These are phyloP conservation scores for Populus ilicifolia DNA, from an alignment of 345 rosid species.

Conservation along the genomic window DNA sequence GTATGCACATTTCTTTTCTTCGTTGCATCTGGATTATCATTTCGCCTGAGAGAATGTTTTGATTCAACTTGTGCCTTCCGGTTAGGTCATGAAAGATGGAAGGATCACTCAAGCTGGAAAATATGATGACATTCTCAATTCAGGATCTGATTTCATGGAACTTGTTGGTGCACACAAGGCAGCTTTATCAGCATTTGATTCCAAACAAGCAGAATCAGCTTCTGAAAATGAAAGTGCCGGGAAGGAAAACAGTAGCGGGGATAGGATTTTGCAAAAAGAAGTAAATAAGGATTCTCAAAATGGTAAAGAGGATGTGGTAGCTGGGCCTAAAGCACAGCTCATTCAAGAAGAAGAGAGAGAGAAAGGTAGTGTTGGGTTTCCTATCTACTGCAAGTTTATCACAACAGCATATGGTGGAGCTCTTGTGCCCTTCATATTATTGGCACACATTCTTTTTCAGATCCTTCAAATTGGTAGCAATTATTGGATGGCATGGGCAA, in stretches of 20 bases:
- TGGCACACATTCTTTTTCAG: slow-evolving; percentile 62
- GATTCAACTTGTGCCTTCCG: slow-evolving; percentile 4
- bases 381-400: slow-evolving; percentile 59
- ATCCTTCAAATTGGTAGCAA: slow-evolving; percentile 73
- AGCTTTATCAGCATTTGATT: slow-evolving; percentile 55
- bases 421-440: slow-evolving; percentile 61
- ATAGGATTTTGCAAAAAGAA: slow-evolving; percentile 22
- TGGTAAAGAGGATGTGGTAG: slow-evolving; percentile 36
- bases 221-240: slow-evolving; percentile 14
- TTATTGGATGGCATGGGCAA: slow-evolving; percentile 90
- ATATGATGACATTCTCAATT: slow-evolving; percentile 55
- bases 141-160: slow-evolving; percentile 70
- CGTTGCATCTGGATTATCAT: not conserved
- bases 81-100: slow-evolving; percentile 80
- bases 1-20: slow-evolving; percentile 16
- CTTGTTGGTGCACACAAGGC: slow-evolving; percentile 72
- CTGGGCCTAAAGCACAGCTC: slow-evolving; percentile 48
- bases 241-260: not conserved
- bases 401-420: slow-evolving; percentile 71
- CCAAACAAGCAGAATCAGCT: slow-evolving; percentile 30
- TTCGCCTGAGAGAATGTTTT: not conserved
- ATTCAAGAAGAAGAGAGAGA: slow-evolving; percentile 84
- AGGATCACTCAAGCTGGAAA: slow-evolving; percentile 71
- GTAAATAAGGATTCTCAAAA: slow-evolving; percentile 30
- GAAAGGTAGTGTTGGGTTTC: slow-evolving; percentile 66